Evolutionary conservation across 1,284 basidiomycete genomes (phyloP), one percentile per base, ranked within the genome.

Genomic region (Ganoderma leucocontextum): DNA sequence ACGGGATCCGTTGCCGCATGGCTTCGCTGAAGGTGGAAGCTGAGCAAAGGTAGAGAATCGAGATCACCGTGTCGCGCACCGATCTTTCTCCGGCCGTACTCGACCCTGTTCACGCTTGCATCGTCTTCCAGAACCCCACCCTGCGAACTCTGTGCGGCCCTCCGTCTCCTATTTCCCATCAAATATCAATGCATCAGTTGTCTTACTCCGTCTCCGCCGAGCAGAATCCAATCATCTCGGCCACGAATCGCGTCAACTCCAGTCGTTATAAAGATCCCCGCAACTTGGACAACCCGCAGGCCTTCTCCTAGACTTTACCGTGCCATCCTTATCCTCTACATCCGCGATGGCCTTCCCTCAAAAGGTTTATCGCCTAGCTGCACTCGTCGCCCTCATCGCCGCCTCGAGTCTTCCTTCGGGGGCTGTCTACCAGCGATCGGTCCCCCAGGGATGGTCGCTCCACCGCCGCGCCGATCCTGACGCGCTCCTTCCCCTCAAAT

Each of bases 391-490:
- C 0, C 36, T 58, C 35, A 9, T 58, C 55, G 19, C 33, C 33
- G 33, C 52, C 10, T 53, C 25, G 7, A 19, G 55, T 12, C 55
- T 38, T 36, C 55, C 57, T 19, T 59, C 44, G 12, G 22, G 44
- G 4, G 55, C 55, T 38, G 36, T 58, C 36, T 58, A 58, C n/a
- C 55, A 58, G n/a, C 59, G 44, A n/a, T 47, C 59, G 12, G 49
- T 64, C 29, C 59, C 66, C 6, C n/a, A 25, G 36, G 66, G 66
- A 35, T 67, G 66, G 66, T 63, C 62, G 15, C 57, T 61, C 35
- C 62, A 53, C 17, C 62, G 58, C 13, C 66, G 66, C 19, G 66
- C 66, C 39, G 62, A 60, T 13, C 59, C 49, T 19, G 62, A 64
- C 9, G n/a, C 29, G 1, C n/a, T 61, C 41, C 29, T 68, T 35